phyloP scores from a whole-genome alignment of 2,329 filamentous ascomycete species.

The Fusarium cyanostomum region DNA sequence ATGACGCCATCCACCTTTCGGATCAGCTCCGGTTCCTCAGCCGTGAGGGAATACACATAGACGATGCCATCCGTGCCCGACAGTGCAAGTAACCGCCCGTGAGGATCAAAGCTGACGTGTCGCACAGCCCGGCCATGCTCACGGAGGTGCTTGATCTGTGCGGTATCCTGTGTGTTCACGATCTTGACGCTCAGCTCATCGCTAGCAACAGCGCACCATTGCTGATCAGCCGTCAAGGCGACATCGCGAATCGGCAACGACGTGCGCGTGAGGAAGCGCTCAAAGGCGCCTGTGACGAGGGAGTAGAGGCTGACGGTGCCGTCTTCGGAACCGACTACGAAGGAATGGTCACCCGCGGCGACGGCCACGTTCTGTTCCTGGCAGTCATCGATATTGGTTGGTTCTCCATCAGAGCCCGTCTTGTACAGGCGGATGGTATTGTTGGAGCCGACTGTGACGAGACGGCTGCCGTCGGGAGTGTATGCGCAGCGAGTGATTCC shows the following conservation, averaged over 20 bases:
- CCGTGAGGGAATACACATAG: slow-evolving; percentile 86
- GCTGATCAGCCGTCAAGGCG: slow-evolving; percentile 79
- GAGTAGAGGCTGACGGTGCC: slow-evolving; percentile 95
- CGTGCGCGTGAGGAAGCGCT: slow-evolving; percentile 83
- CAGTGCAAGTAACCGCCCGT: slow-evolving; percentile 77
- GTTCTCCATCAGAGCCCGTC: slow-evolving; percentile 91
- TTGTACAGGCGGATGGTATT: slow-evolving; percentile 93
- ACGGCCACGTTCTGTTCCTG: slow-evolving; percentile 87
- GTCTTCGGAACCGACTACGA: slow-evolving; percentile 91
- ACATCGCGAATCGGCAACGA: slow-evolving; percentile 90
- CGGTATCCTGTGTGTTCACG: slow-evolving; percentile 83
- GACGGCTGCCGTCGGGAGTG: slow-evolving; percentile 84
- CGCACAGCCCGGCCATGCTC: slow-evolving; percentile 91
- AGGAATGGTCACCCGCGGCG: slow-evolving; percentile 79
- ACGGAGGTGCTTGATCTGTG: slow-evolving; percentile 77
- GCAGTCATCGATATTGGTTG: slow-evolving; percentile 89
- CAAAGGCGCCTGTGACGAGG: slow-evolving; percentile 76
- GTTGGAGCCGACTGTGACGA: slow-evolving; percentile 93
- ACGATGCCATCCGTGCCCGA: slow-evolving; percentile 90
- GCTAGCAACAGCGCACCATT: slow-evolving; percentile 96
- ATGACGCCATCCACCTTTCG: slow-evolving; percentile 89
- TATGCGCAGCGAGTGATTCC: slow-evolving; percentile 90
- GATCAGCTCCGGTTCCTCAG: slow-evolving; percentile 82
- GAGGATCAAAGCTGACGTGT: slow-evolving; percentile 87
- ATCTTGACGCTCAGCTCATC: slow-evolving; percentile 94